phyloP scores from a whole-genome alignment of 768 basidiomycete species.

The Termitomyces sp. region DNA sequence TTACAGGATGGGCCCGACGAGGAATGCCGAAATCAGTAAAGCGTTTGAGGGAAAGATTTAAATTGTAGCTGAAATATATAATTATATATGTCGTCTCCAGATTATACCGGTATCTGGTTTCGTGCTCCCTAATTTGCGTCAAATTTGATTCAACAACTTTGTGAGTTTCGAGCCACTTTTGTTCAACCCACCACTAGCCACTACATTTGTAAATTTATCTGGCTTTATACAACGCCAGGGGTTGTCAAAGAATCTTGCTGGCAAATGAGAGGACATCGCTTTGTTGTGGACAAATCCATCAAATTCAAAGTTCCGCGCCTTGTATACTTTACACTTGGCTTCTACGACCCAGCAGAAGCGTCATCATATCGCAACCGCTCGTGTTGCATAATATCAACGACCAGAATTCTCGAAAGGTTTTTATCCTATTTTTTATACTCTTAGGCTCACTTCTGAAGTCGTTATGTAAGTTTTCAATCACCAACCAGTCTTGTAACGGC shows the following conservation, averaged over 20 bases:
- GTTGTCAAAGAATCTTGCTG: conserved; percentile 9
- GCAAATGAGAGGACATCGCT: conserved; percentile 15
- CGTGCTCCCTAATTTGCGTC: not conserved
- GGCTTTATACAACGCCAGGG: conserved; percentile 10
- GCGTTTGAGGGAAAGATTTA: not conserved
- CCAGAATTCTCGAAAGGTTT: conserved; percentile 8
- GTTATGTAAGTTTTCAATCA: conserved; percentile 30
- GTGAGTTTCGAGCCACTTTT: conserved; percentile 9
- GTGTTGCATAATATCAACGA: not conserved
- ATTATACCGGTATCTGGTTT: not conserved
- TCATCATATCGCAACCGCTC: conserved; percentile 2
- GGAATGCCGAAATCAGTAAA: conserved; percentile 25
- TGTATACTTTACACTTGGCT: conserved; percentile 5
- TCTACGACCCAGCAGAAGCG: conserved; percentile 9
- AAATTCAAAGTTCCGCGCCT: conserved; percentile 13
- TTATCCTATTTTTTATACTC: conserved; percentile 2
- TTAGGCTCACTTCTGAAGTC: conserved; percentile 9
- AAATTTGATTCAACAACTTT: conserved; percentile 11
- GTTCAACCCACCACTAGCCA: conserved; percentile 13
- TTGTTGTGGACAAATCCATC: conserved; percentile 16
- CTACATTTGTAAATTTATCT: conserved; percentile 12
- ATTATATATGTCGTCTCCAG: not conserved
- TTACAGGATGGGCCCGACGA: conserved; percentile 16
- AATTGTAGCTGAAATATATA: not conserved
- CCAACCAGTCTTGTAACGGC: conserved; percentile 9